A percentile compares a stretch with the other conserved stretches of the same genome.
phyloP scores from a whole-genome alignment of 1,284 basidiomycete species.

The Ceratobasidium sp. region DNA sequence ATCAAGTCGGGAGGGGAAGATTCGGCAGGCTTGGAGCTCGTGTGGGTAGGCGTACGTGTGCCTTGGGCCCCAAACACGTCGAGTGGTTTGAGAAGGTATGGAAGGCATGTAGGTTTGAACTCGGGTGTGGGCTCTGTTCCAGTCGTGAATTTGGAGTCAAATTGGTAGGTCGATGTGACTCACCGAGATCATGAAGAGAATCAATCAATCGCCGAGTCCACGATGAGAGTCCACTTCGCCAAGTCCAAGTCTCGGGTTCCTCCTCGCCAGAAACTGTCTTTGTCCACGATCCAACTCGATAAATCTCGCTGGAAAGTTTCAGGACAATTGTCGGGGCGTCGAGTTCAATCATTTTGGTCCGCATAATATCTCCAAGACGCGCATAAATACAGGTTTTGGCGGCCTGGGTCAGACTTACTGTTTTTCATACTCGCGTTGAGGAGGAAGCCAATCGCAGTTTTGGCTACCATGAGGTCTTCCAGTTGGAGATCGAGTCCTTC shows the following conservation, averaged over 20 bases:
- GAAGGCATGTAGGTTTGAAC: slow-evolving; percentile 65
- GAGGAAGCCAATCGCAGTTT: slow-evolving; percentile 79
- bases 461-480: slow-evolving; percentile 72
- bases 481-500: slow-evolving; percentile 42
- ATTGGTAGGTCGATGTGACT: slow-evolving; percentile 29
- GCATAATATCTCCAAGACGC: slow-evolving; percentile 65
- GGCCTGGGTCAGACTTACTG: slow-evolving; percentile 55
- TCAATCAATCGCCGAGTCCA: slow-evolving; percentile 78
- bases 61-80: slow-evolving; percentile 55
- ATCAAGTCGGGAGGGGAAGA: slow-evolving; percentile 57
- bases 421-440: slow-evolving; percentile 81
- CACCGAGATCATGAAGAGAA: slow-evolving; percentile 51
- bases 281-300: slow-evolving; percentile 68
- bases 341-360: slow-evolving; percentile 66
- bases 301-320: slow-evolving; percentile 70
- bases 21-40: slow-evolving; percentile 49
- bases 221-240: slow-evolving; percentile 67
- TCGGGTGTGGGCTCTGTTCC: slow-evolving; percentile 52
- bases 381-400: slow-evolving; percentile 17
- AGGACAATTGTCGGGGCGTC: slow-evolving; percentile 71
- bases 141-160: too few species aligned
- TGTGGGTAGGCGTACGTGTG: slow-evolving; percentile 52
- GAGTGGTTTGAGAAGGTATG: slow-evolving; percentile 65
- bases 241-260: slow-evolving; percentile 63
- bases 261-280: slow-evolving; percentile 47